Base-by-base conservation (phyloP, 2,329 filamentous ascomycete species). In the Pseudogymnoascus sp. region DNA sequence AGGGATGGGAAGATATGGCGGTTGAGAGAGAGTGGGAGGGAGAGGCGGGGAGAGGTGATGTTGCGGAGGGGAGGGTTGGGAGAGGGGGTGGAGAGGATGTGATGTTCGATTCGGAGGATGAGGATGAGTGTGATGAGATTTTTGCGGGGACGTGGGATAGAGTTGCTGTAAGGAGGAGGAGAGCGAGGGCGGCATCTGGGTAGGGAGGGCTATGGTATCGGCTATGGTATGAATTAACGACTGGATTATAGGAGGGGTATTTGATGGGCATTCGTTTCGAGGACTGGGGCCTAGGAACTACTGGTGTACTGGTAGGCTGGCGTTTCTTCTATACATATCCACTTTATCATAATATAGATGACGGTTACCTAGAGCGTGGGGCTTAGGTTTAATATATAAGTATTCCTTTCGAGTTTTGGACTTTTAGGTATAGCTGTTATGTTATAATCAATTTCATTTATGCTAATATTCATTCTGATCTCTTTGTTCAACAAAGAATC, bases 61-160 rank as follows among this genome's bases (percentile, higher is more conserved):
- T 35, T 35, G 31, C 61, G 5, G 33, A 31, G 21, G 48, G 33
- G 15, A 25, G 63, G 5, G 52, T 64, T 10, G 62, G 63, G 1
- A 64, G 61, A 25, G 40, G 60, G 7, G 61, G 62, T 12, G 66
- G 67, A 5, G 74, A 73, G 3, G 72, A 76, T 27, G 68, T 85
- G 13, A 75, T 78, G 40, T 87, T 87, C 66, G 82, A 87, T 74
- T 86, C 82, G 21, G 81, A 82, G 7, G 82, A 87, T 65, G 83
- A 87, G 63, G 84, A 87, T 39, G 85, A 88, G 69, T 87, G 85
- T 60, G 85, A 87, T 61, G 85, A 87, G 45, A 74, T 88, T 35
- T 88, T 88, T 71, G 74, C 79, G 0, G 85, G 85, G 1, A 77
- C 76, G 4, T 88, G 85, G 85, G 79, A 87, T 68, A 74, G 82